A percentile compares a stretch with the other conserved stretches of the same genome.
Evolutionary conservation across 805 yeast species (phyloP).

Genomic region (Lachancea lanzarotensis): DNA sequence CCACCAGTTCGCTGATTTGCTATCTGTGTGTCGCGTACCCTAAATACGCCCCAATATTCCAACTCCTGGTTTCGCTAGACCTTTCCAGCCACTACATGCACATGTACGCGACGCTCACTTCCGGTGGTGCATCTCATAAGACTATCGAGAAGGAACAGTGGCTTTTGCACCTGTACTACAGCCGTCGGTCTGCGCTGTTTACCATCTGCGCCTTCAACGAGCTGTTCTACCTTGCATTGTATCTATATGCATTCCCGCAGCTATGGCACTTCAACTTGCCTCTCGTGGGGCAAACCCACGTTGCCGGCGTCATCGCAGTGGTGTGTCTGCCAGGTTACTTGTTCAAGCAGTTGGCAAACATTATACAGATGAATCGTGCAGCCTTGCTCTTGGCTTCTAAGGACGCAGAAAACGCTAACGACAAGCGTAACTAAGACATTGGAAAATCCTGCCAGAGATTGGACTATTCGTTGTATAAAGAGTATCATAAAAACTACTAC

Average conservation of each 20-base stretch:
- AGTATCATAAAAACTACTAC: background rate
- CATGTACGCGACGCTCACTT: conserved; percentile 86
- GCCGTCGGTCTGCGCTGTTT: conserved; percentile 76
- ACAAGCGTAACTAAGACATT: conserved; percentile 3
- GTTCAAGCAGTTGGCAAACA: conserved; percentile 85
- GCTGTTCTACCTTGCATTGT: conserved; percentile 82
- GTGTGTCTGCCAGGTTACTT: conserved; percentile 78
- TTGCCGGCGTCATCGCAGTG: conserved; percentile 53
- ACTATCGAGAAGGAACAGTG: conserved; percentile 64
- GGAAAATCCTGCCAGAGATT: no score
- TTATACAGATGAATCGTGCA: conserved; percentile 83
- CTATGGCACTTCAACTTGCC: conserved; percentile 16
- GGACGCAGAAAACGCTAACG: conserved; percentile 44
- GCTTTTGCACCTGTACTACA: conserved; percentile 79
- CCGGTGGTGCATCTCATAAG: conserved; percentile 81
- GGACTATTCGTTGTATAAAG: no score
- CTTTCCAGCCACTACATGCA: conserved; percentile 96
- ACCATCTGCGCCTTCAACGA: conserved; percentile 91
- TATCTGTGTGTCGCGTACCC: conserved; percentile 80
- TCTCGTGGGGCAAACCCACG: conserved; percentile 38
- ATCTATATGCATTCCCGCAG: conserved; percentile 57
- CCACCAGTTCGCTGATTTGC: conserved; percentile 89
- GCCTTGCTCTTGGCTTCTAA: conserved; percentile 68
- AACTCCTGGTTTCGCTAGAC: conserved; percentile 74
- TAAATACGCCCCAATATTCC: conserved; percentile 49